Base-by-base conservation (phyloP, 306 rosid species). In the Prunus dulcis region DNA sequence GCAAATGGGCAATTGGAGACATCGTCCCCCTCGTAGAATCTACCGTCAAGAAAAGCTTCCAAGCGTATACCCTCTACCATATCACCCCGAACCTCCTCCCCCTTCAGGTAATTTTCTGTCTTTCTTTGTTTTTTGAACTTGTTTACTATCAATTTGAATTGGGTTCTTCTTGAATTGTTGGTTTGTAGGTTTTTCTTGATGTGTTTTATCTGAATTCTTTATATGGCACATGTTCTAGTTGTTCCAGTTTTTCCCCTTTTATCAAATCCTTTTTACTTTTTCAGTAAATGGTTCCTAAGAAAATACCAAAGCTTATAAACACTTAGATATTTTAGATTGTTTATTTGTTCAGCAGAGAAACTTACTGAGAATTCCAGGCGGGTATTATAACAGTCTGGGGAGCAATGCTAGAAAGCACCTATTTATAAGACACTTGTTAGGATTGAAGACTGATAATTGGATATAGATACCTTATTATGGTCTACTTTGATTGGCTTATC, bases 1-100 rank as follows among this genome's bases (percentile, higher is more conserved):
- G 55, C 55, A 78, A 75, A 93, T 93, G 98, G 97, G 98, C 6
- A 93, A 84, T 56, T 91, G 98, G 98, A 78, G 76, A 28, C 53
- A 88, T 72, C 92, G 92, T 45, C 77, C 73, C 6, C 49, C 78
- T 5, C 89, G 95, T 32, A 81, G 95, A 66, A 43, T 68, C 79
- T 84, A 68, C 75, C 91, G 87, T 68, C 84, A 71, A 56, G 85
- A 66, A 73, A 87, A 81, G 73, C 80, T 90, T 71, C 86, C 87
- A 15, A 72, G 58, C 70, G 66, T 78, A 30, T 72, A 82, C 20
- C 50, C 85, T 2, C 69, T 8, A 38, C 81, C 76, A 69, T 86
- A 75, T 79, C 84, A 88, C 76, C 79, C 79, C 38, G 75, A 78
- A 68, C 89, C 90, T 69, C 85, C 86, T 71, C 82, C 82, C 15